These are phyloP conservation scores for Aureobasidium sp. DNA, from an alignment of 2,329 filamentous ascomycete species.

Conservation along the genomic window DNA sequence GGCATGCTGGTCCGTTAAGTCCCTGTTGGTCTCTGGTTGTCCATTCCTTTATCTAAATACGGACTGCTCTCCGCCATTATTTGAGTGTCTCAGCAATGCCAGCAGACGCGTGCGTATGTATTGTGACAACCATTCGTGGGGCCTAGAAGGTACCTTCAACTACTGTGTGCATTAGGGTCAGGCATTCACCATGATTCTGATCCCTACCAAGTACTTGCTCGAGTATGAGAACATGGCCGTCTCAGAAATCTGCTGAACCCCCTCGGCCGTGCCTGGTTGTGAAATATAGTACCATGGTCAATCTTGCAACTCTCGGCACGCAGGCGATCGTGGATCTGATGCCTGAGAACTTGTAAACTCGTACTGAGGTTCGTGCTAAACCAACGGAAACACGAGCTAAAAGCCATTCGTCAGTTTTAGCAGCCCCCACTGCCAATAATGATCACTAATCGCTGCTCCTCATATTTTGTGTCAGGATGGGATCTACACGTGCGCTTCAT, in stretches of 20 bases:
- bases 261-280: not conserved
- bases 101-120: not conserved
- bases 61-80: not conserved
- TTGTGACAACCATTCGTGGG: not conserved
- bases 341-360: not conserved
- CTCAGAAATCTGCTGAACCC: not conserved
- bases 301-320: not conserved
- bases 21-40: not conserved
- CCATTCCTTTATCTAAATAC: not conserved
- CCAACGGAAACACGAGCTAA: not conserved
- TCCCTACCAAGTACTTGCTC: not conserved
- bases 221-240: not conserved
- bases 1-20: not conserved
- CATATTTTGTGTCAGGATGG: not conserved
- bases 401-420: not conserved
- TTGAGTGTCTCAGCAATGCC: not conserved
- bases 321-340: not conserved
- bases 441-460: not conserved
- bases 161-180: too few relatives aligned
- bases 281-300: not conserved
- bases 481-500: not conserved
- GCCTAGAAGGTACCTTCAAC: too few relatives aligned
- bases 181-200: too few relatives aligned
- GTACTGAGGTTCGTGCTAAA: constrained; percentile 4
- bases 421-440: not conserved